Conservation (phyloP, 768 basidiomycete species). For the Phylloporus sp. region DNA sequence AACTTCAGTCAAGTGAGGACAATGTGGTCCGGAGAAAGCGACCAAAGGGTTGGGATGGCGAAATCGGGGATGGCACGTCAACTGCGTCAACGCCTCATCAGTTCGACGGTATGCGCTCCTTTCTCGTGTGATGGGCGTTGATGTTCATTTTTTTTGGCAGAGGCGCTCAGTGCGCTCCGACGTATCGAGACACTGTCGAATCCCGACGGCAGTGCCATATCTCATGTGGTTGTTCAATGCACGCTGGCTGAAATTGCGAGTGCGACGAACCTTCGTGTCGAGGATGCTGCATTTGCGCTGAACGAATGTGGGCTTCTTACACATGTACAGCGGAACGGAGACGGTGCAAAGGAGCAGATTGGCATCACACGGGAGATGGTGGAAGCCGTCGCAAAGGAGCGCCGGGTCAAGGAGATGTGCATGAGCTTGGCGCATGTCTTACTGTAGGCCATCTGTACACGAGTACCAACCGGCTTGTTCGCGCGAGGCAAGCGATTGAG, state of each 20-base stretch:
- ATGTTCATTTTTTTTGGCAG: conserved; percentile 28
- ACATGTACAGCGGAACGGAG: conserved; percentile 34
- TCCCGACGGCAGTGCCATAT: conserved; percentile 65
- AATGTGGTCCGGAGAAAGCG: conserved; percentile 40
- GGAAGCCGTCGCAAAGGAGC: conserved; percentile 59
- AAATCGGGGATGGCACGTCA: conserved; percentile 41
- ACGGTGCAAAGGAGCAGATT: conserved; percentile 39
- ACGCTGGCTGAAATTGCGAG: conserved; percentile 74
- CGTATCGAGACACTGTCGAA: conserved; percentile 55
- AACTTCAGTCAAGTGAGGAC: conserved; percentile 32
- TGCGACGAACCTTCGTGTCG: conserved; percentile 75
- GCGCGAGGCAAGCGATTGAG: neutral
- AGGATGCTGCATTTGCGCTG: conserved; percentile 87
- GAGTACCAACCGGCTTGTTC: neutral
- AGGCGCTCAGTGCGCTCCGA: conserved; percentile 53
- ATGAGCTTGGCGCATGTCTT: conserved; percentile 58
- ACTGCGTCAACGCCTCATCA: conserved; percentile 31
- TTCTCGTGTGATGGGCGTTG: neutral
- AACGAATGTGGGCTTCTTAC: conserved; percentile 80
- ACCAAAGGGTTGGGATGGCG: conserved; percentile 75
- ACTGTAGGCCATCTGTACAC: conserved; percentile 31
- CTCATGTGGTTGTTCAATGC: conserved; percentile 64
- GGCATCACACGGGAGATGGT: conserved; percentile 64
- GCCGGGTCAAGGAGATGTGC: conserved; percentile 69
- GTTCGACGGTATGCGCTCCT: conserved; percentile 38